Conservation (phyloP, 805 yeast genomes). For the Metschnikowia similis region DNA sequence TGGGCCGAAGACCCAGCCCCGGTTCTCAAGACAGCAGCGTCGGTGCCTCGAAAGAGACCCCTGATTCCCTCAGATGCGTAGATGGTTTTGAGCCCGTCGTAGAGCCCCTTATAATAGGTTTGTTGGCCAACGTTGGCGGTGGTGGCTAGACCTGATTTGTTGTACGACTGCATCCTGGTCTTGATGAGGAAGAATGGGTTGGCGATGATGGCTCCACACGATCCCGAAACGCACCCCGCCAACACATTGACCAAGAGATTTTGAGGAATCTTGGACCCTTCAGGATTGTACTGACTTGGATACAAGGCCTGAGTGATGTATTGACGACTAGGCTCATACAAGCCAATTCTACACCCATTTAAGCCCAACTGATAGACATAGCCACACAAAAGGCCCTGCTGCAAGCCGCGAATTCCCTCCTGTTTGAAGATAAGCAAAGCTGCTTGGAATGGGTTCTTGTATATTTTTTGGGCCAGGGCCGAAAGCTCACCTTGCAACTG, state of each 20-base stretch:
- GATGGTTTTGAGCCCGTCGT: constrained; percentile 64
- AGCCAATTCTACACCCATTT: constrained; percentile 91
- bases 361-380: constrained; percentile 86
- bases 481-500: constrained; percentile 92
- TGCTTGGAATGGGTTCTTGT: constrained; percentile 86
- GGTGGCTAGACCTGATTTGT: constrained; percentile 40
- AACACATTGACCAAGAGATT: constrained; percentile 57
- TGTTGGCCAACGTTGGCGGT: constrained; percentile 74
- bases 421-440: constrained; percentile 61
- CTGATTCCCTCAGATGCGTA: constrained; percentile 62
- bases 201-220: constrained; percentile 83
- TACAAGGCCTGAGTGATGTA: constrained; percentile 50
- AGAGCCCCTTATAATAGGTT: constrained; percentile 71
- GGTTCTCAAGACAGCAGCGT: constrained; percentile 90
- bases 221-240: constrained; percentile 82
- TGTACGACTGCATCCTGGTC: constrained; percentile 95
- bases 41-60: constrained; percentile 87
- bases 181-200: constrained; percentile 90
- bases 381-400: constrained; percentile 86
- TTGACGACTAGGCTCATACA: constrained; percentile 84
- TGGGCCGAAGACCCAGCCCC: constrained; percentile 96
- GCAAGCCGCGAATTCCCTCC: constrained; percentile 86
- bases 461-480: constrained; percentile 50
- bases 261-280: constrained; percentile 32
- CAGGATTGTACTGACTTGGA: constrained; percentile 44